A percentile compares a stretch with the other conserved stretches of the same genome.
Evolutionary conservation across 2,329 filamentous ascomycete species (phyloP).

Genomic region (Rhinocladiella mackenziei): DNA sequence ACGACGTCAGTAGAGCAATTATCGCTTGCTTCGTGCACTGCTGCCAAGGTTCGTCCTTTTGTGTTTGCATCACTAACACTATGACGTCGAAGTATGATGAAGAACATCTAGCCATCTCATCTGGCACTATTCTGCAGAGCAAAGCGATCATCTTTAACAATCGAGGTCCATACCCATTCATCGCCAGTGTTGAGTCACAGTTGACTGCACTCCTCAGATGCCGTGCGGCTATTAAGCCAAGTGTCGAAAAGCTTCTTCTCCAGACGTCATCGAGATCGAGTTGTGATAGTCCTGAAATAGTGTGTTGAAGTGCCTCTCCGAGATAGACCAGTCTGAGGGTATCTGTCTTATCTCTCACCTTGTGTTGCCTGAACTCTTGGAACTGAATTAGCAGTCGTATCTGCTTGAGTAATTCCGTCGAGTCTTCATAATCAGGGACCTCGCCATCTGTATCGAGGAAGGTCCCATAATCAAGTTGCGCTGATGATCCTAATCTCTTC

Average conservation of each 20-base stretch:
- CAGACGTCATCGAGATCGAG: conserved; percentile 10
- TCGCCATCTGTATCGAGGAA: conserved; percentile 34
- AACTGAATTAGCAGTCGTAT: conserved; percentile 67
- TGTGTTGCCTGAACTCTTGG: conserved; percentile 30
- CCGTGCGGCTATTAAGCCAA: conserved; percentile 14
- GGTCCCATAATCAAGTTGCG: conserved; percentile 9
- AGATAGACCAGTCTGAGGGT: conserved; percentile 44
- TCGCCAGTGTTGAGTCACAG: conserved; percentile 1
- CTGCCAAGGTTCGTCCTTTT: conserved; percentile 8
- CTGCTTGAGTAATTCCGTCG: conserved; percentile 45
- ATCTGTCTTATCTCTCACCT: conserved; percentile 42
- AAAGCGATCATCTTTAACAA: conserved; percentile 21
- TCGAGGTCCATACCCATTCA: conserved; percentile 9
- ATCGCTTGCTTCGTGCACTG: conserved; percentile 6
- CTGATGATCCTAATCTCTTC: conserved; percentile 13
- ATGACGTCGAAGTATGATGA: conserved; percentile 17
- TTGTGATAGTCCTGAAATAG: conserved; percentile 3
- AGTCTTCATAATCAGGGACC: conserved; percentile 33
- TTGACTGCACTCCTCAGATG: conserved; percentile 18
- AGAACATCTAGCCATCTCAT: conserved; percentile 25
- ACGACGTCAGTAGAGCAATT: conserved; percentile 13
- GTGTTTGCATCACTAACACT: conserved; percentile 5
- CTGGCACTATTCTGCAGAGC: conserved; percentile 43
- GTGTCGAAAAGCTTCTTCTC: conserved; percentile 8
- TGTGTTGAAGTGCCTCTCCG: conserved; percentile 36